These are phyloP conservation scores for Apostasia ramifera DNA, from an alignment of 106 monocot genomes.

Conservation along the genomic window DNA sequence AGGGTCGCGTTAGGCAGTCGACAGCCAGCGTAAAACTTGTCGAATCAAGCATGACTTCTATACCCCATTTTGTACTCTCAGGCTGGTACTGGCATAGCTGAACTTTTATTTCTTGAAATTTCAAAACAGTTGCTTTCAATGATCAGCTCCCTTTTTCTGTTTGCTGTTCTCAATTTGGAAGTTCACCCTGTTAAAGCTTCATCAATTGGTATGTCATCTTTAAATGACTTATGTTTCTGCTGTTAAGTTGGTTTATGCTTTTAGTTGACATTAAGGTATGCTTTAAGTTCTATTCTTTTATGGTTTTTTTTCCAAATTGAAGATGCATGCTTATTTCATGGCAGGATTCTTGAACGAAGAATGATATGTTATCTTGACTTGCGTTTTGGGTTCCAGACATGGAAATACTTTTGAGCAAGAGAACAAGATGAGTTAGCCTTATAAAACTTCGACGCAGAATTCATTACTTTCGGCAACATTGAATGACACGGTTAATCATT, in stretches of 20 bases:
- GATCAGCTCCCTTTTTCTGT: background rate
- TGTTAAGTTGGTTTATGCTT: too few species aligned
- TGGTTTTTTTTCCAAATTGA: too few species aligned
- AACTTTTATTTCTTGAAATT: conserved; percentile 75
- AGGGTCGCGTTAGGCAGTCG: background rate
- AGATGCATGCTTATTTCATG: background rate
- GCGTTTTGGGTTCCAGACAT: conserved; percentile 51
- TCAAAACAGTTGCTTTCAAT: conserved; percentile 52
- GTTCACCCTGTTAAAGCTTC: background rate
- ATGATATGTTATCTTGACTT: conserved; percentile 83
- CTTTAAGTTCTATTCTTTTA: too few species aligned
- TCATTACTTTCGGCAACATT: conserved; percentile 89
- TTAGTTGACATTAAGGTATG: too few species aligned
- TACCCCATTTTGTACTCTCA: conserved; percentile 12
- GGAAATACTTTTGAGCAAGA: conserved; percentile 13
- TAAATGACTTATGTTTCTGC: background rate
- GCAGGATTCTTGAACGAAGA: conserved; percentile 90
- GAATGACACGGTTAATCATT: conserved; percentile 95
- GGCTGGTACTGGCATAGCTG: conserved; percentile 89
- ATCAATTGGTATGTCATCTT: background rate
- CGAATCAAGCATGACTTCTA: too few species aligned
- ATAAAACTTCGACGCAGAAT: conserved; percentile 48
- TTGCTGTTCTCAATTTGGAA: background rate
- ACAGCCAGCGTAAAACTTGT: too few species aligned
- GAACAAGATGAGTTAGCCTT: conserved; percentile 7